These are phyloP conservation scores for Panicum miliaceum DNA, from an alignment of 176 grass and related monocot species.

Conservation along the genomic window DNA sequence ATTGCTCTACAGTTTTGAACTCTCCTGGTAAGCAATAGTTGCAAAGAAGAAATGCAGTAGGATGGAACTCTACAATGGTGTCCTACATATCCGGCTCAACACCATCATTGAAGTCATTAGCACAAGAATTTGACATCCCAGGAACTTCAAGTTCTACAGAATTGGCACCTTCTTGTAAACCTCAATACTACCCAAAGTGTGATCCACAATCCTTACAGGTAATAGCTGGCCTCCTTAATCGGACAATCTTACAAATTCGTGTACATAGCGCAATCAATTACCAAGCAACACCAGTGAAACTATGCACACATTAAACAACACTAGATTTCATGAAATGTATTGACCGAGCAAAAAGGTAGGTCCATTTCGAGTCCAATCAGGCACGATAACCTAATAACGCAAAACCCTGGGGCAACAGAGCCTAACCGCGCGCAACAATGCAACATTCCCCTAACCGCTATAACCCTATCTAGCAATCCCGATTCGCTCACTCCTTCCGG, in stretches of 20 bases:
- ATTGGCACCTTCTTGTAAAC: conserved; percentile 6
- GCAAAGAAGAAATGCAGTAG: background rate
- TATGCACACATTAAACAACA: background rate
- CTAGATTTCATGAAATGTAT: conserved; percentile 14
- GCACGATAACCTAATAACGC: background rate
- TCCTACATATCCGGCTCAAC: background rate
- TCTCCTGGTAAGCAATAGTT: background rate
- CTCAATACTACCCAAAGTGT: background rate
- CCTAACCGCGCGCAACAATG: background rate
- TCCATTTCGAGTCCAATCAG: conserved; percentile 23
- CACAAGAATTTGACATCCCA: background rate
- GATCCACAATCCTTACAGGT: background rate
- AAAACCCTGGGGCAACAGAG: background rate
- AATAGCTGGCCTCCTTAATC: background rate
- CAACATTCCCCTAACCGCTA: conserved; percentile 9
- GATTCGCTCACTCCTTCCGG: background rate
- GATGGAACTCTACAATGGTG: background rate
- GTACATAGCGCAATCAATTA: background rate
- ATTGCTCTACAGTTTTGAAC: background rate
- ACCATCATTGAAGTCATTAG: background rate
- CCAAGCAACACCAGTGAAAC: background rate
- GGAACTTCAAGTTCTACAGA: background rate
- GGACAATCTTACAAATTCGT: background rate
- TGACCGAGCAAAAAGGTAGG: background rate
- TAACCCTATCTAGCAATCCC: conserved; percentile 44